Conservation (phyloP, 148 eudicot species). For the Euryodendron excelsum region DNA sequence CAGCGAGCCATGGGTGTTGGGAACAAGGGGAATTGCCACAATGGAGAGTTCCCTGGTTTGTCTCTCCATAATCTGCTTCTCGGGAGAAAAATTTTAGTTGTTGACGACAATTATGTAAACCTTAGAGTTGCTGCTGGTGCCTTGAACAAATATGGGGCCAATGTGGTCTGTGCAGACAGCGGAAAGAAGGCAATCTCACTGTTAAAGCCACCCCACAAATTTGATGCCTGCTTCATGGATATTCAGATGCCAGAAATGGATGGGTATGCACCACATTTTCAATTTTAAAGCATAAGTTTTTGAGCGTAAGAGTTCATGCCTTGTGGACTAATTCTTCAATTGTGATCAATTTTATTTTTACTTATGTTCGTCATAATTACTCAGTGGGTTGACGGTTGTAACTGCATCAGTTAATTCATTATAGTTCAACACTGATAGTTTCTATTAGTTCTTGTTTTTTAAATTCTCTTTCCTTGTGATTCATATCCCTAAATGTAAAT, state of each 20-base stretch:
- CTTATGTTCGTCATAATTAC: neutral
- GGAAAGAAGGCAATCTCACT: constrained; percentile 68
- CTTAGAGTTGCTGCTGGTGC: constrained; percentile 88
- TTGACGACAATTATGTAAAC: constrained; percentile 84
- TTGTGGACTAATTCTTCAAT: constrained; percentile 1
- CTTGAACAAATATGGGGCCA: constrained; percentile 91
- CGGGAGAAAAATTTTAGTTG: constrained; percentile 82
- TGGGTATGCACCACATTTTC: constrained; percentile 52
- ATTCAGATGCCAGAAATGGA: constrained; percentile 99
- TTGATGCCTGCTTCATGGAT: constrained; percentile 97
- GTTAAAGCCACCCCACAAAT: constrained; percentile 67
- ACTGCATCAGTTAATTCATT: too few species aligned
- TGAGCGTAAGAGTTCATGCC: neutral
- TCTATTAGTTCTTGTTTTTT: too few species aligned
- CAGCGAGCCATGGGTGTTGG: constrained; percentile 80
- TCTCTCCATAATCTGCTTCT: constrained; percentile 59
- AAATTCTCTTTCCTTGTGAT: neutral
- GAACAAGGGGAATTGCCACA: constrained; percentile 45
- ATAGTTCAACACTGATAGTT: too few species aligned
- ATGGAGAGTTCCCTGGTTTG: constrained; percentile 42
- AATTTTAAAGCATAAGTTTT: neutral
- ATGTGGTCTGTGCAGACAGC: constrained; percentile 77
- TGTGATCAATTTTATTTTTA: neutral
- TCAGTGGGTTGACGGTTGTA: too few species aligned
- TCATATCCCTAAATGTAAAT: neutral